These are phyloP conservation scores for Leccinum fuscescens DNA, from an alignment of 1,284 basidiomycete genomes.

Conservation along the genomic window DNA sequence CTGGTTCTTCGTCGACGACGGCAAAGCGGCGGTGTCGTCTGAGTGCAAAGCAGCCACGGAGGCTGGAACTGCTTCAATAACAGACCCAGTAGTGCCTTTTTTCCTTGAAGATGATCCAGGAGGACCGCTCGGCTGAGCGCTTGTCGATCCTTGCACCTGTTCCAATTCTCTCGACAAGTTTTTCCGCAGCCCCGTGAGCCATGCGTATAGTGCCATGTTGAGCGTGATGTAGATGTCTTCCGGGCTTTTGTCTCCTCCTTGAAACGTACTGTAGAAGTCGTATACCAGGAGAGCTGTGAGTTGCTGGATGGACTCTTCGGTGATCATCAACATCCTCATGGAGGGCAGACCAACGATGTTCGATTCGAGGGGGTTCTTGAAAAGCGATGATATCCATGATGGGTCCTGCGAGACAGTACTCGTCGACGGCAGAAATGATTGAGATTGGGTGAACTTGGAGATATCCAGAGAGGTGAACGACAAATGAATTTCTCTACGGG, in stretches of 20 bases:
- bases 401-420: constrained; percentile 41
- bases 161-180: constrained; percentile 73
- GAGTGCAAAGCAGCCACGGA: background rate
- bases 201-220: constrained; percentile 76
- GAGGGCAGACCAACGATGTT: constrained; percentile 76
- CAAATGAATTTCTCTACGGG: constrained; percentile 61
- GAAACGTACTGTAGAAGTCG: constrained; percentile 73
- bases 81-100: constrained; percentile 15
- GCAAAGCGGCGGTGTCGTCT: constrained; percentile 5
- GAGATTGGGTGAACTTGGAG: constrained; percentile 63
- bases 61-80: constrained; percentile 13
- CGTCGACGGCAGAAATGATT: constrained; percentile 43
- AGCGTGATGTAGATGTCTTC: constrained; percentile 81
- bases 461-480: constrained; percentile 74
- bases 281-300: constrained; percentile 50
- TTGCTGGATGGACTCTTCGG: constrained; percentile 53
- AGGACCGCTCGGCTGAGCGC: constrained; percentile 36
- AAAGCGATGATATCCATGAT: constrained; percentile 55
- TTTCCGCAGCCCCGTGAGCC: constrained; percentile 74
- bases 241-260: constrained; percentile 48
- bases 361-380: constrained; percentile 60
- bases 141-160: constrained; percentile 60
- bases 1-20: constrained; percentile 8
- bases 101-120: constrained; percentile 27
- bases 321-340: constrained; percentile 76